Base-by-base conservation (phyloP, 2,329 filamentous ascomycete species). In the Fusarium nygamai region DNA sequence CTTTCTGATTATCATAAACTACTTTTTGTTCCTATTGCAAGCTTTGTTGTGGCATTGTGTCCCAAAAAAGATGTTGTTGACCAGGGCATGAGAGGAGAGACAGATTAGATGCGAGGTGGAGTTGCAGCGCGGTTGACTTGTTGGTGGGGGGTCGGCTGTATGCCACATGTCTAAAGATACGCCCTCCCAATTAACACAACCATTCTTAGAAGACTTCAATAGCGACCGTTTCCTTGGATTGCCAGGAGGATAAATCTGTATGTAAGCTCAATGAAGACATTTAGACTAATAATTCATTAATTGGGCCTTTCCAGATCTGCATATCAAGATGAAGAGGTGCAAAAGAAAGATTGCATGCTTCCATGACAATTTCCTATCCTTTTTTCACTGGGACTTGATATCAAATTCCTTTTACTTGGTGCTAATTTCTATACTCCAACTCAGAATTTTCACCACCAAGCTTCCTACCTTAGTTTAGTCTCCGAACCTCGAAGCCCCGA, bases 361-460 rank as follows among this genome's bases (percentile, higher is more conserved):
- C 22, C 44, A 60, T 39, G 43, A 46, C 68, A 72, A 71, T 63
- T 53, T 71, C 62, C 67, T 54, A 34, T 58, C 16, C 46, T 59
- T 64, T 53, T 65, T 53, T 47, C 41, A 51, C 71, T 72, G 67
- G 71, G 61, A 39, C 67, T 63, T 67, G 59, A 72, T 62, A 60
- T 62, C 51, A 38, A 57, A 56, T 24, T 66, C 31, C 51, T 17
- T 31, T 67, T 29, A 31, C 39, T 0, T 31, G 63, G 71, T 72
- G 68, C n/a, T 34, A 74, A 65, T 47, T 27, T 44, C 39, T 24
- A 22, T 19, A 10, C 22, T 22, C 24, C 6, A 13, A 8, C 27
- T 4, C 9, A 3, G 14, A 9, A 41, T 61, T 16, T 44, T 29
- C 54, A 74, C 71, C 59, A 1, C 1, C 2, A 6, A 16, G 4